These are phyloP conservation scores for Nectriaceae sp. DNA, from an alignment of 2,329 filamentous ascomycete genomes.

Conservation along the genomic window DNA sequence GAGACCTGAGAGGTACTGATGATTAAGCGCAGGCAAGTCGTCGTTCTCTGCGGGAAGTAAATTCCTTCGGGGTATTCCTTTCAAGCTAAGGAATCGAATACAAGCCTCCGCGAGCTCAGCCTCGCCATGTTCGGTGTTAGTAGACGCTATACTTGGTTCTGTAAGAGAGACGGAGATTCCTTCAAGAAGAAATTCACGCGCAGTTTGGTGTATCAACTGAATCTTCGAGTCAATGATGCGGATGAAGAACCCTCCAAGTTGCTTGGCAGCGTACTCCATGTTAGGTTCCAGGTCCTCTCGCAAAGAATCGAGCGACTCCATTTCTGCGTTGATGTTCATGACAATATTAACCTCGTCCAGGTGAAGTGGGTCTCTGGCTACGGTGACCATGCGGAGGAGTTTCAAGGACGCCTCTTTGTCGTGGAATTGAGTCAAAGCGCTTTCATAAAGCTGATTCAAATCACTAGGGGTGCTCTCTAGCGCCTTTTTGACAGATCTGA, in stretches of 20 bases:
- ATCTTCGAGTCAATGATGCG: neutral
- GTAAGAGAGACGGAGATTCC: neutral
- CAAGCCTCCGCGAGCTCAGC: neutral
- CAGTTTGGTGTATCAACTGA: neutral
- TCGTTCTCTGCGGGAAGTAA: neutral
- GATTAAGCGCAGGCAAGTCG: neutral
- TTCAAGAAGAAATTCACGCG: neutral
- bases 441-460: neutral
- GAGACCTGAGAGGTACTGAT: neutral
- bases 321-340: neutral
- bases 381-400: neutral
- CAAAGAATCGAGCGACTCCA: neutral
- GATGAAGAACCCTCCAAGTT: neutral
- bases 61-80: neutral
- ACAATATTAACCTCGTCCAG: neutral
- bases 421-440: neutral
- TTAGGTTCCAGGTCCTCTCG: neutral
- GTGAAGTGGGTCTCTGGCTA: neutral
- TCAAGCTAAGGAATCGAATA: neutral
- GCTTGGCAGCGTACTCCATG: neutral
- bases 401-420: neutral
- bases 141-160: neutral
- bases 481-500: neutral
- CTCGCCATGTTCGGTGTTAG: neutral
- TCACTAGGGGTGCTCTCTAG: neutral